A percentile compares a stretch with the other conserved stretches of the same genome.
These are phyloP conservation scores for Fusarium sp. DNA, from an alignment of 2,329 filamentous ascomycete genomes.

Conservation along the genomic window DNA sequence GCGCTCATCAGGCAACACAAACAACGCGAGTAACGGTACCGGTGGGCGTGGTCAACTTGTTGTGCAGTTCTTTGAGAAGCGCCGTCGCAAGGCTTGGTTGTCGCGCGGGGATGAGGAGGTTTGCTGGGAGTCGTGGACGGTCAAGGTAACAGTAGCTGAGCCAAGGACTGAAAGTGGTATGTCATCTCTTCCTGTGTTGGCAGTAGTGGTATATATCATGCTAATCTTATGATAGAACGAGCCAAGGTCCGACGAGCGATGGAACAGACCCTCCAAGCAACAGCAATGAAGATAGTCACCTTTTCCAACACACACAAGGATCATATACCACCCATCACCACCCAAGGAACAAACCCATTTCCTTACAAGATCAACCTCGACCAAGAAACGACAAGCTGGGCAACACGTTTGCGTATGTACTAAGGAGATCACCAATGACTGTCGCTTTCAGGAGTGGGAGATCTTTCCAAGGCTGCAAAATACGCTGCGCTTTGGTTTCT, in stretches of 20 bases:
- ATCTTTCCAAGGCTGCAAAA: not conserved
- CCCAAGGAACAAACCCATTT: conserved; percentile 92
- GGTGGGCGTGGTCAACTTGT: conserved; percentile 80
- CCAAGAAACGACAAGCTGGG: conserved; percentile 77
- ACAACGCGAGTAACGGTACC: conserved; percentile 32
- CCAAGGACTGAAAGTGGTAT: conserved; percentile 87
- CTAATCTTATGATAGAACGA: conserved; percentile 66
- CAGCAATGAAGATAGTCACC: conserved; percentile 88
- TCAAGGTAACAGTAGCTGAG: conserved; percentile 92
- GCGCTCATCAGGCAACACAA: conserved; percentile 51
- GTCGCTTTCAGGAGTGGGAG: not conserved
- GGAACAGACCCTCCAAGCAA: conserved; percentile 87
- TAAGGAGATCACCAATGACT: conserved; percentile 44
- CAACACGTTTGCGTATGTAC: conserved; percentile 80
- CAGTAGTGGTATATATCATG: not conserved
- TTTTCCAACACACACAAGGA: conserved; percentile 90
- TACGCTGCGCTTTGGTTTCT: not conserved
- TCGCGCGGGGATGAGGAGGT: conserved; percentile 88
- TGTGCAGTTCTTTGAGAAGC: conserved; percentile 96
- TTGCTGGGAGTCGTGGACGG: conserved; percentile 95
- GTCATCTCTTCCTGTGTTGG: conserved; percentile 39
- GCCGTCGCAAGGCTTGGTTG: conserved; percentile 81
- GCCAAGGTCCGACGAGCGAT: conserved; percentile 90
- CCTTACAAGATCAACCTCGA: conserved; percentile 93
- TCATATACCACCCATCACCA: conserved; percentile 97